These are phyloP conservation scores for Aphanomyces cochlioides DNA, from an alignment of 352 stramenopile species.

Conservation along the genomic window DNA sequence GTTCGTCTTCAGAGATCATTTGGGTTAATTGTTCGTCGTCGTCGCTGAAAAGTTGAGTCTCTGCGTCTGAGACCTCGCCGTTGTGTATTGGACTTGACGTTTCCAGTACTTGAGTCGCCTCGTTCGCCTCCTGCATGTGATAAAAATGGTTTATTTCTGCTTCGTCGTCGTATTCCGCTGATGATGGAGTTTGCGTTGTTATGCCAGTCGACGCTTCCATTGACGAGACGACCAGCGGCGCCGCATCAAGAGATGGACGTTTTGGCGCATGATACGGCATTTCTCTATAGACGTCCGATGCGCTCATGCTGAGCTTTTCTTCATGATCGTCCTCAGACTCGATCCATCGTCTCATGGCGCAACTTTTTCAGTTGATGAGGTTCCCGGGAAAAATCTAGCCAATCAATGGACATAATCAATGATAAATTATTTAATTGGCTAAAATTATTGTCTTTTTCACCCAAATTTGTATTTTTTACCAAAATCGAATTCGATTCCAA, in stretches of 20 bases:
- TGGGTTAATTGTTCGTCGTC: conserved; percentile 14
- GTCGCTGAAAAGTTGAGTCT: conserved; percentile 22
- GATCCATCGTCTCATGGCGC: background rate
- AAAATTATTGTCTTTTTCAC: background rate
- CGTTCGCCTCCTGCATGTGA: conserved; percentile 35
- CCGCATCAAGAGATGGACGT: background rate
- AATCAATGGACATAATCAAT: background rate
- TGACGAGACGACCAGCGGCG: conserved; percentile 1
- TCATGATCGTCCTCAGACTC: background rate
- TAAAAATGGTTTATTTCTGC: conserved; percentile 12
- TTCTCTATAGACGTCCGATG: conserved; percentile 17
- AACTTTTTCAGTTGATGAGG: background rate
- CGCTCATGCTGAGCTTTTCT: conserved; percentile 16
- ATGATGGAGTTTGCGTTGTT: background rate
- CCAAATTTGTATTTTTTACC: too few relatives aligned
- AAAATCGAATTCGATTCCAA: too few relatives aligned
- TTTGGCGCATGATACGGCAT: conserved; percentile 12
- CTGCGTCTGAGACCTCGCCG: conserved; percentile 17
- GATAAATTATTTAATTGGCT: conserved; percentile 14
- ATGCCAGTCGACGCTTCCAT: background rate
- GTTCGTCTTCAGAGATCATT: background rate
- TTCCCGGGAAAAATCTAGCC: conserved; percentile 6
- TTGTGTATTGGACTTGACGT: conserved; percentile 37
- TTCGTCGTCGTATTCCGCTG: conserved; percentile 9
- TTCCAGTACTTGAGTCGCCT: conserved; percentile 30